A percentile compares a stretch with the other conserved stretches of the same genome.
Conservation (phyloP, 2,329 filamentous ascomycete species). For the Hypomyces rosellus region DNA sequence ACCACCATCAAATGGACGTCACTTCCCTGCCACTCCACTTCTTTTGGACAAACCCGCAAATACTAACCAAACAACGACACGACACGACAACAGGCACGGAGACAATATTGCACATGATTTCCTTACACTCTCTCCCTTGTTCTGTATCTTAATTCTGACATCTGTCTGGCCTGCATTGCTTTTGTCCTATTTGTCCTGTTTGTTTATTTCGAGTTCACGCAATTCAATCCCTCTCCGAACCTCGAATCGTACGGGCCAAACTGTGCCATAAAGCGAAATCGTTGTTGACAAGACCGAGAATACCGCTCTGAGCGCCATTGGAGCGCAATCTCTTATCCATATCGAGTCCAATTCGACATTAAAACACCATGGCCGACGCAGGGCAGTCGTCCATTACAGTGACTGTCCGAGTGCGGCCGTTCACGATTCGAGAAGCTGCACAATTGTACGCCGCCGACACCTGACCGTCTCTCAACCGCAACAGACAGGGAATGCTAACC, state of each 20-base stretch:
- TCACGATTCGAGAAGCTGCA: constrained; percentile 87
- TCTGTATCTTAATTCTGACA: constrained; percentile 10
- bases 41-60: too few relatives aligned
- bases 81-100: neutral
- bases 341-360: neutral
- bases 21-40: constrained; percentile 12
- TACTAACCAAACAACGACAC: too few relatives aligned
- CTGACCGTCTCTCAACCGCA: neutral
- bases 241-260: neutral
- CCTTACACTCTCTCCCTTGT: constrained; percentile 8
- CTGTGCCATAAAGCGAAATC: too few relatives aligned
- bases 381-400: constrained; percentile 52
- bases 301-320: neutral
- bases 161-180: neutral
- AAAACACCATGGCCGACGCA: constrained; percentile 19
- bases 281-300: neutral
- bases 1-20: constrained; percentile 15
- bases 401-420: constrained; percentile 61
- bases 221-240: neutral
- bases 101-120: constrained; percentile 3
- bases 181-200: neutral
- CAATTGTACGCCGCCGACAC: constrained; percentile 57
- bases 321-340: too few relatives aligned
- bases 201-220: constrained; percentile 3
- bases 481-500: constrained; percentile 6